Conservation (phyloP, 306 rosid species). For the Medicago lupulina region DNA sequence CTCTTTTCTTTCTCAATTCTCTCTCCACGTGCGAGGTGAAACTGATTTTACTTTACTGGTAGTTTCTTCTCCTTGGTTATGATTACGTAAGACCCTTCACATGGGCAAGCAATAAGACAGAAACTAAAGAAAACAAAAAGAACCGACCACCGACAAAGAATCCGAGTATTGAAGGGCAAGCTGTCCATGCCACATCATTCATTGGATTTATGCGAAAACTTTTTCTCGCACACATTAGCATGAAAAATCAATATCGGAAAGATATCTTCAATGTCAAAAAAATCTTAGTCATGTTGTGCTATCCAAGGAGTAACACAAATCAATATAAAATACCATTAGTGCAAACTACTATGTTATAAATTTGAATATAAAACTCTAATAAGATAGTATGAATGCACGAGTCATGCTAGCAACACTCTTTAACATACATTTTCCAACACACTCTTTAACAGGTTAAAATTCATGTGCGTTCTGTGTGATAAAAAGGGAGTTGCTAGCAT, state of each 20-base stretch:
- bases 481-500: too few relatives aligned
- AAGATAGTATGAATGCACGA: neutral
- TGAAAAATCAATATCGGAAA: slow-evolving; percentile 22
- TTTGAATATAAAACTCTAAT: neutral
- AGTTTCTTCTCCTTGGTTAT: neutral
- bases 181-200: neutral
- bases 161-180: neutral
- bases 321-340: neutral
- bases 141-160: neutral
- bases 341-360: neutral
- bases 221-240: neutral
- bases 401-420: too few relatives aligned
- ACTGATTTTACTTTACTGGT: neutral
- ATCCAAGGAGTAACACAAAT: slow-evolving; percentile 17
- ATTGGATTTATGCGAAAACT: neutral
- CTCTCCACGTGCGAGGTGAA: neutral
- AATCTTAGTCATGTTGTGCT: neutral
- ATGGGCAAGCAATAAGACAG: neutral
- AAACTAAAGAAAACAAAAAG: neutral
- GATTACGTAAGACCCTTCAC: neutral
- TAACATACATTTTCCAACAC: too few relatives aligned
- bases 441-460: too few relatives aligned
- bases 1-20: neutral
- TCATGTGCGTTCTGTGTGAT: too few relatives aligned
- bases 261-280: slow-evolving; percentile 15